Percentiles rank a stretch among this genome's conserved stretches.
Conservation (phyloP, 176 grass and related monocot genomes). For the Oryza officinalis region DNA sequence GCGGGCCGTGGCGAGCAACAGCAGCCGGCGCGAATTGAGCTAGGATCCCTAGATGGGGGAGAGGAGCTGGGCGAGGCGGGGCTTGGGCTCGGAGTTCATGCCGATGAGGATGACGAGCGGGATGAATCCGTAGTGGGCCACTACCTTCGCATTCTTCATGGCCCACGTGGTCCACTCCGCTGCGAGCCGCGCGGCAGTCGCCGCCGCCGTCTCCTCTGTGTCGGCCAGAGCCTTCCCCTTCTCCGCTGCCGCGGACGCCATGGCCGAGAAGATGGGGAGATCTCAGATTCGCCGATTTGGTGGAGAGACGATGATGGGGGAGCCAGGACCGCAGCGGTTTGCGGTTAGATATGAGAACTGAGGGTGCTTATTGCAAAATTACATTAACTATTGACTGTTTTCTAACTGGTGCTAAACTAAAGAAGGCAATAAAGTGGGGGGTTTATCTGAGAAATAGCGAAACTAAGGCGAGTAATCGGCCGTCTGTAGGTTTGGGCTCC, state of each 20-base stretch:
- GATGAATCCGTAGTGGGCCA: constrained; percentile 74
- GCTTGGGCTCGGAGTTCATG: constrained; percentile 68
- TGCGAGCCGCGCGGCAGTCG: constrained; percentile 21
- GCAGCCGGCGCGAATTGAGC: constrained; percentile 15
- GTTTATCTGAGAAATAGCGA: not conserved
- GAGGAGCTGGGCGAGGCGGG: constrained; percentile 50
- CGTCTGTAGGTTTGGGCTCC: not conserved
- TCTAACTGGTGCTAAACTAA: not conserved
- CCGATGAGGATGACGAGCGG: constrained; percentile 62
- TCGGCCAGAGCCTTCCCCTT: constrained; percentile 38
- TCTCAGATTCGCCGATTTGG: not conserved
- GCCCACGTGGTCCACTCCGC: constrained; percentile 68
- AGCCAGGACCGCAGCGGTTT: too few relatives aligned
- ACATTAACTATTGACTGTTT: not conserved
- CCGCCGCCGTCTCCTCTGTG: constrained; percentile 7
- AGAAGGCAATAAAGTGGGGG: not conserved
- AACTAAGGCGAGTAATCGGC: not conserved
- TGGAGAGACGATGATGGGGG: not conserved
- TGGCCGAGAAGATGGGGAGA: not conserved
- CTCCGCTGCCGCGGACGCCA: constrained; percentile 34
- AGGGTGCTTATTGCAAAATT: not conserved
- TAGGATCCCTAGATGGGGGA: constrained; percentile 52
- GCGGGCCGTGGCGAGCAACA: constrained; percentile 34
- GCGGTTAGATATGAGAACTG: not conserved
- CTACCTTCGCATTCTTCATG: constrained; percentile 77